Evolutionary conservation across 345 rosid genomes (phyloP).

Genomic region (Draba incana): DNA sequence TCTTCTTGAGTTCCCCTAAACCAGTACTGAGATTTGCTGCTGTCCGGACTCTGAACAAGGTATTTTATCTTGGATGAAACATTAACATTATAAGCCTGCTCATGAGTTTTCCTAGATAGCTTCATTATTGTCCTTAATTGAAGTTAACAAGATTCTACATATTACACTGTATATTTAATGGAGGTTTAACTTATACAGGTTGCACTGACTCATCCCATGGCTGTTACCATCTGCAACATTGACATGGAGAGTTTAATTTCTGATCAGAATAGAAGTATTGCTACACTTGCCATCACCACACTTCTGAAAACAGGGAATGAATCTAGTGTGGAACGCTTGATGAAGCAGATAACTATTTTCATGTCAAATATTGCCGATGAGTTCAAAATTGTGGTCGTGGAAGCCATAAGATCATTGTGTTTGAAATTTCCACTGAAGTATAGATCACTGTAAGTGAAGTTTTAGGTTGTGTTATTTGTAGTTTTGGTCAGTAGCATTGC

Average conservation of each 20-base stretch:
- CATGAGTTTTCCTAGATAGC: constrained; percentile 1
- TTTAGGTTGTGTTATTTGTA: constrained; percentile 11
- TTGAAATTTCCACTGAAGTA: constrained; percentile 95
- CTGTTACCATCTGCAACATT: constrained; percentile 97
- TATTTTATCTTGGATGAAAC: constrained; percentile 9
- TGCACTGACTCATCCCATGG: constrained; percentile 99
- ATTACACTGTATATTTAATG: constrained; percentile 20
- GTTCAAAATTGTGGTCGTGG: constrained; percentile 98
- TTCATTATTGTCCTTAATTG: constrained; percentile 11
- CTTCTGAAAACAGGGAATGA: constrained; percentile 98
- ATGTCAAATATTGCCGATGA: constrained; percentile 99
- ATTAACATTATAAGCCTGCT: constrained; percentile 8
- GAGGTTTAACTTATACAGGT: constrained; percentile 55
- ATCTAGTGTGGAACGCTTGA: constrained; percentile 94
- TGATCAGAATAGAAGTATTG: constrained; percentile 98
- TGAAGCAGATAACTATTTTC: constrained; percentile 98
- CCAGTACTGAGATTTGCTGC: constrained; percentile 98
- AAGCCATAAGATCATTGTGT: constrained; percentile 93
- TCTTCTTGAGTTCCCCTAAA: constrained; percentile 95
- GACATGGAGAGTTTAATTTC: constrained; percentile 99
- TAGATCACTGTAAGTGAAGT: constrained; percentile 79
- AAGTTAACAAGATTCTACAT: constrained; percentile 15
- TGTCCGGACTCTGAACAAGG: constrained; percentile 98
- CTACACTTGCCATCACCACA: constrained; percentile 98
- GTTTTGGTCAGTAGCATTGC: constrained; percentile 16